A percentile compares a stretch with the other conserved stretches of the same genome.
Evolutionary conservation across 148 eudicot genomes (phyloP).

Genomic region (Spergularia bocconei): DNA sequence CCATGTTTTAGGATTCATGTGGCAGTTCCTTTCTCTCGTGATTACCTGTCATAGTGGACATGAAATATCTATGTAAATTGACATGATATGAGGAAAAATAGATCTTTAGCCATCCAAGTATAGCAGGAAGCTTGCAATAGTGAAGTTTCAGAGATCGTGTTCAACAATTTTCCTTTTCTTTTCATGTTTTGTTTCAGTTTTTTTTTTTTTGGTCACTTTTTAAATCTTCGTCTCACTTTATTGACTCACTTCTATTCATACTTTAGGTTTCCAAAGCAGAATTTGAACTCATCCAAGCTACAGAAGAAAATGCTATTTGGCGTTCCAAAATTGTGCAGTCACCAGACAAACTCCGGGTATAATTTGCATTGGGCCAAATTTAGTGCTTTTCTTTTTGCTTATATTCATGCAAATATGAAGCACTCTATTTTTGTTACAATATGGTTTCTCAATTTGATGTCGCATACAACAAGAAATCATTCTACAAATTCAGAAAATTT

Average conservation of each 20-base stretch:
- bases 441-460: neutral
- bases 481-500: neutral
- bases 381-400: neutral
- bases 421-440: neutral
- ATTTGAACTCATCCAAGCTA: constrained; percentile 74
- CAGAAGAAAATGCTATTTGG: constrained; percentile 70
- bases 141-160: neutral
- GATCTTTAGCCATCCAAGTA: neutral
- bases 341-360: constrained; percentile 91
- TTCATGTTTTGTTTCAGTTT: neutral
- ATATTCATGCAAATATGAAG: neutral
- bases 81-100: neutral
- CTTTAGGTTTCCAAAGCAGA: constrained; percentile 70
- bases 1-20: no score
- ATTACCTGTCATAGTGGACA: no score
- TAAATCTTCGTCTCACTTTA: neutral
- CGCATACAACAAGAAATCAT: neutral
- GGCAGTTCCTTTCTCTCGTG: no score
- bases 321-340: constrained; percentile 89
- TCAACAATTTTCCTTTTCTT: neutral
- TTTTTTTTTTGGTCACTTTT: neutral
- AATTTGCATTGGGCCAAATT: neutral
- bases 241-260: constrained; percentile 6
- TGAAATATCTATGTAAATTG: neutral
- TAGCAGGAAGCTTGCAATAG: no score